phyloP scores from a whole-genome alignment of 345 rosid genomes.

The Citrus australasica region DNA sequence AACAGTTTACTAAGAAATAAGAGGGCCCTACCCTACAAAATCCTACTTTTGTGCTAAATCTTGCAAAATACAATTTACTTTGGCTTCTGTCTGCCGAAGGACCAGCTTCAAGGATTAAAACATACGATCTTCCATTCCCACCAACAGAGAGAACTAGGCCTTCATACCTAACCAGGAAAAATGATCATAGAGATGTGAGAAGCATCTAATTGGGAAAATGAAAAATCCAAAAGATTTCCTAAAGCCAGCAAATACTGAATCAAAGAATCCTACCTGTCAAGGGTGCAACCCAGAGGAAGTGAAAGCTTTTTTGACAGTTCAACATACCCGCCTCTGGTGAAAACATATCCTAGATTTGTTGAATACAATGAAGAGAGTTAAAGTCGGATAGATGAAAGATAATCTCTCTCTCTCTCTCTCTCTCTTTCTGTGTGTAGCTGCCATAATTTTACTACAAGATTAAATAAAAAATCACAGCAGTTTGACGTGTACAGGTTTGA shows the following conservation, averaged over 20 bases:
- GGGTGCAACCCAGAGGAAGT: conserved; percentile 81
- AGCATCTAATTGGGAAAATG: not conserved
- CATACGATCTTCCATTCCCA: conserved; percentile 94
- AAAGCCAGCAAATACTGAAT: not conserved
- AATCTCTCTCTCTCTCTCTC: not conserved
- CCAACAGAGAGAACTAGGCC: conserved; percentile 93
- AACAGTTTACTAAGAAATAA: not conserved
- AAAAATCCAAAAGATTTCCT: not conserved
- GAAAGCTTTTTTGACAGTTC: conserved; percentile 78
- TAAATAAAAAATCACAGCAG: not conserved
- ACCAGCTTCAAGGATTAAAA: conserved; percentile 93
- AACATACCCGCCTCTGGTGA: conserved; percentile 87
- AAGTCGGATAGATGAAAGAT: not conserved
- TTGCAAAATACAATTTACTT: conserved; percentile 87
- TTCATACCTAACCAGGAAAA: conserved; percentile 59
- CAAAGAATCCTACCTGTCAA: conserved; percentile 61
- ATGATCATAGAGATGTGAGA: not conserved
- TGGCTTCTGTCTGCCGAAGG: conserved; percentile 81
- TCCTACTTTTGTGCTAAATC: conserved; percentile 85
- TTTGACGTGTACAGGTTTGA: not conserved
- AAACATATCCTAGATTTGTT: conserved; percentile 68
- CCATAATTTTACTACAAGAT: not conserved
- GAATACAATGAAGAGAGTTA: conserved; percentile 10
- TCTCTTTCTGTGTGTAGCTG: not conserved
- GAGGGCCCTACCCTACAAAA: conserved; percentile 72